Base-by-base conservation (phyloP, 1,139 yeast species). In the Kodamaea arcana region DNA sequence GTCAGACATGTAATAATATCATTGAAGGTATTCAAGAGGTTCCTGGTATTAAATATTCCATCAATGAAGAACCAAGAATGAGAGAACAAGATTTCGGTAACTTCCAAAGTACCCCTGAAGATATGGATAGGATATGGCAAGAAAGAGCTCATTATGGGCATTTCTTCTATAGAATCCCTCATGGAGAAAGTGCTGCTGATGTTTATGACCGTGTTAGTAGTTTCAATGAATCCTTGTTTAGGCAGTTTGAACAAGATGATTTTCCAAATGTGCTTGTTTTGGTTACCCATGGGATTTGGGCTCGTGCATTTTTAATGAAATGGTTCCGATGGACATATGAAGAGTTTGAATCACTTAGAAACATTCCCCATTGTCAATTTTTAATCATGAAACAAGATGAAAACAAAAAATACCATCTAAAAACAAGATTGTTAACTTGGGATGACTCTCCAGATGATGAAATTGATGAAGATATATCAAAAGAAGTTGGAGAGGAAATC, bases 1-100 rank as follows among this genome's bases (percentile, higher is more conserved):
- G 94, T 27, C 88, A 87, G 52, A 87, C 97, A 1, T 71, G 92
- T 30, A 72, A 80, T 35, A 80, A 82, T 17, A 73, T 87, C 7
- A 54, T 83, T 3, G 69, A 74, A 28, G 85, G 80, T 1, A 65
- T 86, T 29, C 70, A 75, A 35, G 77, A 63, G 35, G 55, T 72
- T 15, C 60, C 67, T 3, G 76, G 70, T 25, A 65, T 77, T 1
- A 53, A 65, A 3, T 79, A 77, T 47, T 60, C 67, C 29, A 75
- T 85, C 8, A 71, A 76, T 45, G 96, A 88, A 53, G 97, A 88
- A 50, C 94, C 96, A 3, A 62, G 96, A 35, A 77, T 88, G 76
- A 69, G 97, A 45, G 97, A 88, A 54, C 97, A 88, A 56, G 97
- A 88, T 58, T 88, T 88, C 54, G 97, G 97, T 15, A 88, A 88